These are phyloP conservation scores for Paraphaeosphaeria sporulosa DNA, from an alignment of 2,329 filamentous ascomycete genomes.

Conservation along the genomic window DNA sequence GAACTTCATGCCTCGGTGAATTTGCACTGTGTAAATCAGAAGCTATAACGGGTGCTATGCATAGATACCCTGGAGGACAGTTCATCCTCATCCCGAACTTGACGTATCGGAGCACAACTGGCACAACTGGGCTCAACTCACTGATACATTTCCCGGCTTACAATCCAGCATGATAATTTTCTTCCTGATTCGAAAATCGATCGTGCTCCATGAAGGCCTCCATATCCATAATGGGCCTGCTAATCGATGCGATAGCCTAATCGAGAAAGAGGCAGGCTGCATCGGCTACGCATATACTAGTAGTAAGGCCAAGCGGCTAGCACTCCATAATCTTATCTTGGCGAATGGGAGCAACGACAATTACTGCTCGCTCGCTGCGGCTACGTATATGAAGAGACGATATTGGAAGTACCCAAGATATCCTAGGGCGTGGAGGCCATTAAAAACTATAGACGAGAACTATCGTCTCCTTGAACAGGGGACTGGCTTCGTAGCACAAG, in stretches of 20 bases:
- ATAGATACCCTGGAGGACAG: too few relatives aligned
- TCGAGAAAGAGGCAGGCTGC: too few relatives aligned
- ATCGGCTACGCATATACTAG: not conserved
- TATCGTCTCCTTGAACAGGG: not conserved
- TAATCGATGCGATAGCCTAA: too few relatives aligned
- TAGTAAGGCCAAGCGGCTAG: not conserved
- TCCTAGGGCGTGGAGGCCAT: not conserved
- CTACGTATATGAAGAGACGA: not conserved
- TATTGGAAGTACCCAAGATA: not conserved
- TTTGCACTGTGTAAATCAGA: too few relatives aligned
- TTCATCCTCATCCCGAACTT: too few relatives aligned
- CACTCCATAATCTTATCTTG: not conserved
- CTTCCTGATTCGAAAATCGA: not conserved
- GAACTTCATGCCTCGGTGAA: too few relatives aligned
- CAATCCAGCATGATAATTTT: too few relatives aligned
- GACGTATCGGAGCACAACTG: too few relatives aligned
- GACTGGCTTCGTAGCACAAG: not conserved
- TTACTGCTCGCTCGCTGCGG: not conserved
- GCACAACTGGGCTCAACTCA: too few relatives aligned
- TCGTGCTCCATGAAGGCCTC: not conserved
- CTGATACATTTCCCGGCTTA: too few relatives aligned
- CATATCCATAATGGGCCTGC: not conserved
- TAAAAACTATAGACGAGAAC: not conserved
- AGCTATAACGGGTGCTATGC: too few relatives aligned
- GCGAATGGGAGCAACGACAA: not conserved